Evolutionary conservation across 805 yeast genomes (phyloP).

Genomic region (Debaryomyces castellii): DNA sequence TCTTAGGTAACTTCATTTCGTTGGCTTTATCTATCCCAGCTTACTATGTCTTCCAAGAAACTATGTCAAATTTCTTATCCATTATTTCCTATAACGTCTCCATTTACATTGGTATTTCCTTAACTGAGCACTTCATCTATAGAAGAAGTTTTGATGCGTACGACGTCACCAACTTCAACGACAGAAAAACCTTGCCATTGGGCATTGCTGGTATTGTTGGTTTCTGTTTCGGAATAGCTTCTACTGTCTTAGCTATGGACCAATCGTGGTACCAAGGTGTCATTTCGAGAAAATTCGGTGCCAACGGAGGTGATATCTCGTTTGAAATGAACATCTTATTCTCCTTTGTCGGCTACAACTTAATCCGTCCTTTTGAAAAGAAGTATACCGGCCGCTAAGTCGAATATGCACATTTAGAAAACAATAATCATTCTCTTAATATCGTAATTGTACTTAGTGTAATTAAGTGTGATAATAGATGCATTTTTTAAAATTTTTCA

Average conservation of each 20-base stretch:
- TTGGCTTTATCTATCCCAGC: slow-evolving; percentile 35
- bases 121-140: slow-evolving; percentile 29
- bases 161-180: slow-evolving; percentile 23
- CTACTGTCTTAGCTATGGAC: slow-evolving; percentile 31
- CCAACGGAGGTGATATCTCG: slow-evolving; percentile 28
- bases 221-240: slow-evolving; percentile 29
- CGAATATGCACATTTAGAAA: neutral
- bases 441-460: neutral
- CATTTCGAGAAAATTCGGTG: slow-evolving; percentile 22
- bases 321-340: slow-evolving; percentile 28
- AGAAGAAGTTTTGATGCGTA: slow-evolving; percentile 25
- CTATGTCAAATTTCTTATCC: slow-evolving; percentile 32
- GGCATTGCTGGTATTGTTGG: slow-evolving; percentile 32
- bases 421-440: no score
- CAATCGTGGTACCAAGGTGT: slow-evolving; percentile 36
- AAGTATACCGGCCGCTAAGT: slow-evolving; percentile 26
- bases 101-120: slow-evolving; percentile 29
- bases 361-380: slow-evolving; percentile 29
- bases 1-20: slow-evolving; percentile 29
- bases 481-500: no score
- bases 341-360: slow-evolving; percentile 26
- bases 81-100: slow-evolving; percentile 33
- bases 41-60: slow-evolving; percentile 27
- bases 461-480: neutral
- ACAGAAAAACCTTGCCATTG: slow-evolving; percentile 22